Conservation (phyloP, 2,329 filamentous ascomycete genomes). For the Ophiostoma tasmaniense region DNA sequence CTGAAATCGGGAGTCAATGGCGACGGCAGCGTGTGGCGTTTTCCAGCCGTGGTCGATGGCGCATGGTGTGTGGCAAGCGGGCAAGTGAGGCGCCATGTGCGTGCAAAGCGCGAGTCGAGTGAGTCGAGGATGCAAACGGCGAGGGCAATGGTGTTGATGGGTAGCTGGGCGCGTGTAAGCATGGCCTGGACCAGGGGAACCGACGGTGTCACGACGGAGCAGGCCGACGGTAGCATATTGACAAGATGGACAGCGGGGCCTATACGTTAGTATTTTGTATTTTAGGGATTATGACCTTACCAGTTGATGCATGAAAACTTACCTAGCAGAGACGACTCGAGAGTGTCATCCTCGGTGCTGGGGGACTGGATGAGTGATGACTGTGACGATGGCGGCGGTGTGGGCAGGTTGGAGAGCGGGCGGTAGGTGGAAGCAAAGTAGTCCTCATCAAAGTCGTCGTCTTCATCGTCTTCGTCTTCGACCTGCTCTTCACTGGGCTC, state of each 20-base stretch:
- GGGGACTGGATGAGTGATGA: slow-evolving; percentile 20
- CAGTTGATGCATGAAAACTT: too few relatives aligned
- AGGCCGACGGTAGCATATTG: slow-evolving; percentile 56
- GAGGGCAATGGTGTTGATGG: slow-evolving; percentile 54
- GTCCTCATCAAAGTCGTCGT: slow-evolving; percentile 42
- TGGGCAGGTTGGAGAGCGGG: slow-evolving; percentile 59
- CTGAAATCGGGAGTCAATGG: slow-evolving; percentile 25
- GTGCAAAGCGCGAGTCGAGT: slow-evolving; percentile 53
- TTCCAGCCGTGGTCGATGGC: slow-evolving; percentile 19
- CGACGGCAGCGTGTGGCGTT: slow-evolving; percentile 42
- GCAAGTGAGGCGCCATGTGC: slow-evolving; percentile 52
- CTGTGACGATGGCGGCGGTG: slow-evolving; percentile 40
- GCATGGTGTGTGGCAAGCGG: slow-evolving; percentile 33
- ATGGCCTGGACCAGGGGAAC: slow-evolving; percentile 52
- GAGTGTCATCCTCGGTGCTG: not conserved
- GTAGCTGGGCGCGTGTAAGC: slow-evolving; percentile 47
- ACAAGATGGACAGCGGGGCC: slow-evolving; percentile 58
- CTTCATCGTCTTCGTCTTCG: slow-evolving; percentile 17
- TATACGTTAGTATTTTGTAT: slow-evolving; percentile 25
- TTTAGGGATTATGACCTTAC: too few relatives aligned
- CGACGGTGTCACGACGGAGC: slow-evolving; percentile 51
- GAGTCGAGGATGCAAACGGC: slow-evolving; percentile 60
- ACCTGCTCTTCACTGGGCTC: slow-evolving; percentile 31
- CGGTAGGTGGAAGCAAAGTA: slow-evolving; percentile 54
- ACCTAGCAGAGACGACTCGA: slow-evolving; percentile 28